Evolutionary conservation across 495 filamentous ascomycete genomes (phyloP).

Genomic region (Tetracladium setigerum): DNA sequence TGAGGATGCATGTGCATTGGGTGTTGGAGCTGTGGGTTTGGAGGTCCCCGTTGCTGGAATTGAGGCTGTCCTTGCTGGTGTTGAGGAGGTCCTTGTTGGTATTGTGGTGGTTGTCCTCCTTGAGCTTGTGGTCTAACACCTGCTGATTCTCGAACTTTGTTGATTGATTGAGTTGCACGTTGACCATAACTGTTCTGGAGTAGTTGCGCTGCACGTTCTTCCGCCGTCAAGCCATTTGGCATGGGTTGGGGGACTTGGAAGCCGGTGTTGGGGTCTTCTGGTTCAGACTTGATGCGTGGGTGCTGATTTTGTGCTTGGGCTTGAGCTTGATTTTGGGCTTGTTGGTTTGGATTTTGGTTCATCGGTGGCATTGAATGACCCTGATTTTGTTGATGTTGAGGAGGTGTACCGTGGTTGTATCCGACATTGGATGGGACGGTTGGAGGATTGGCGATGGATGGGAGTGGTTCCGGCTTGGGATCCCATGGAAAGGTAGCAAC

Average conservation of each 20-base stretch:
- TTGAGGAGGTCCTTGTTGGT: conserved; percentile 26
- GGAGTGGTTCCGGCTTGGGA: conserved; percentile 51
- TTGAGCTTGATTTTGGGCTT: conserved; percentile 3
- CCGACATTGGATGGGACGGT: conserved; percentile 53
- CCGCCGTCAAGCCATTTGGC: conserved; percentile 34
- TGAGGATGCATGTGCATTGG: conserved; percentile 14
- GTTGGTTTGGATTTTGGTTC: conserved; percentile 5
- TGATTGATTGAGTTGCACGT: conserved; percentile 62
- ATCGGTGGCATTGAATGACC: conserved; percentile 7
- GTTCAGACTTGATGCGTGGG: conserved; percentile 65
- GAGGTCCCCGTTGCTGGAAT: conserved; percentile 21
- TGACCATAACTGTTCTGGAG: conserved; percentile 64
- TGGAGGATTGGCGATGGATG: conserved; percentile 31
- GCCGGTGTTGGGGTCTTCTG: conserved; percentile 39
- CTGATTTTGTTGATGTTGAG: background rate
- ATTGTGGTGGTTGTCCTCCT: conserved; percentile 39
- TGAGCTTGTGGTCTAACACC: conserved; percentile 29
- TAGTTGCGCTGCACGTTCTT: conserved; percentile 57
- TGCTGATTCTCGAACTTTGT: conserved; percentile 40
- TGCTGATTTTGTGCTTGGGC: conserved; percentile 8
- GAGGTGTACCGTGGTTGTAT: conserved; percentile 16
- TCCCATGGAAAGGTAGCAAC: conserved; percentile 95
- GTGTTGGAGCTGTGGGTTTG: conserved; percentile 10
- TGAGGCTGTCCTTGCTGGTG: conserved; percentile 30
- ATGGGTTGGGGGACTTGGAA: conserved; percentile 21